Evolutionary conservation across 768 basidiomycete genomes (phyloP), one percentile per base, ranked within the genome.

Genomic region (Serpula lacrymans): DNA sequence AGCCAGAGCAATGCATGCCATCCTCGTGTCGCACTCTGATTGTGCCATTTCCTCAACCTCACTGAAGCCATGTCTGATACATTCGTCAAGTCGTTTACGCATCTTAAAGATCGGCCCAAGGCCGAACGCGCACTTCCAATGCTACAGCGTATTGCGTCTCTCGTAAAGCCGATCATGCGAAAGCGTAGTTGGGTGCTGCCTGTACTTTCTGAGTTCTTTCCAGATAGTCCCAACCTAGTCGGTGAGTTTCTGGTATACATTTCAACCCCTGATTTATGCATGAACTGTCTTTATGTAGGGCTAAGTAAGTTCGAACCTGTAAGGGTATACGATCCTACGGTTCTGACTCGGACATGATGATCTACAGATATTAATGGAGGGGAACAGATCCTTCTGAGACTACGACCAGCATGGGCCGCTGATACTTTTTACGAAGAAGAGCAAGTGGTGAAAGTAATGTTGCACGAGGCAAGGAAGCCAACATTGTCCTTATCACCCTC

Each of bases 131-230:
- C 90, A 13, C 69, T 89, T 30, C 58, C 69, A 12, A 68, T 87
- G 56, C 71, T 93, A 26, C 75, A 84, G 50, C 73, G 74, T 46
- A 71, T 88, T 22, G 82, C 84, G 1, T 81, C 82, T 2, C 71
- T 89, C 35, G 90, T 95, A 36, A 94, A 93, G 60, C 94, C 94
- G 6, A 91, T 97, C 49, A 96, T 96, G 93, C 71, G 82, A 42
- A 88, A 83, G 49, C 84, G 84, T 50, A 65, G 65, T 4, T 97
- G 93, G 93, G 70, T 74, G 20, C 68, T 91, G 20, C 84, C 87
- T 20, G 71, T 79, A 1, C 76, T 90, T n/a, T 68, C 80, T n/a
- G 88, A 95, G 60, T 92, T 94, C 71, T 90, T 87, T 51, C 91
- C 91, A 4, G 77, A 80, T 8, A 77, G 76, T 37, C 74, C 80